These are phyloP conservation scores for Lycium ferocissimum DNA, from an alignment of 257 asterid genomes.

Conservation along the genomic window DNA sequence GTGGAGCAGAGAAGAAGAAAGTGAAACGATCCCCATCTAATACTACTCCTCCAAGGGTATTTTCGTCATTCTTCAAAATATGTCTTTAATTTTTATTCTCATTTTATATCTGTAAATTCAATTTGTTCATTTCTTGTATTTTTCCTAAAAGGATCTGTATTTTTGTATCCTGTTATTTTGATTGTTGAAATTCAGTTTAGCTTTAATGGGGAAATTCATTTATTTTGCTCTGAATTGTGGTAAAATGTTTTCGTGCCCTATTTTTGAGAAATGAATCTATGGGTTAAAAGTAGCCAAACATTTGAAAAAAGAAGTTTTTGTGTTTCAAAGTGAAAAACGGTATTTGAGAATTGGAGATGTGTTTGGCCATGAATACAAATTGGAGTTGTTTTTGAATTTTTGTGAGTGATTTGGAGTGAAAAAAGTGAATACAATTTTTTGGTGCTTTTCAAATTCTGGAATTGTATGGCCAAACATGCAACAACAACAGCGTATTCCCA, in stretches of 20 bases:
- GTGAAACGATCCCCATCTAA: slow-evolving; percentile 22
- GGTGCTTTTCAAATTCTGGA: no score
- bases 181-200: background rate
- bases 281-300: background rate
- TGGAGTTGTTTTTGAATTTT: no score
- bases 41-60: background rate
- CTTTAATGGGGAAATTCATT: background rate
- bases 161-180: background rate
- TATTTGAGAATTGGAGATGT: no score
- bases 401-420: no score
- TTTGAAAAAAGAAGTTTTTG: no score
- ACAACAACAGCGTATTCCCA: no score
- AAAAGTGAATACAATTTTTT: no score
- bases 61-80: background rate
- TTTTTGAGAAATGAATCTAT: background rate
- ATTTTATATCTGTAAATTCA: background rate
- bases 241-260: background rate
- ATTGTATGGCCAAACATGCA: no score
- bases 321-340: no score
- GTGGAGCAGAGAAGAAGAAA: slow-evolving; percentile 31
- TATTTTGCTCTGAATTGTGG: background rate
- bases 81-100: background rate
- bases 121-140: background rate
- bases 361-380: no score
- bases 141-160: background rate